Evolutionary conservation across 2,329 filamentous ascomycete genomes (phyloP), one percentile per base, ranked within the genome.

Genomic region (Monosporascus sp.): DNA sequence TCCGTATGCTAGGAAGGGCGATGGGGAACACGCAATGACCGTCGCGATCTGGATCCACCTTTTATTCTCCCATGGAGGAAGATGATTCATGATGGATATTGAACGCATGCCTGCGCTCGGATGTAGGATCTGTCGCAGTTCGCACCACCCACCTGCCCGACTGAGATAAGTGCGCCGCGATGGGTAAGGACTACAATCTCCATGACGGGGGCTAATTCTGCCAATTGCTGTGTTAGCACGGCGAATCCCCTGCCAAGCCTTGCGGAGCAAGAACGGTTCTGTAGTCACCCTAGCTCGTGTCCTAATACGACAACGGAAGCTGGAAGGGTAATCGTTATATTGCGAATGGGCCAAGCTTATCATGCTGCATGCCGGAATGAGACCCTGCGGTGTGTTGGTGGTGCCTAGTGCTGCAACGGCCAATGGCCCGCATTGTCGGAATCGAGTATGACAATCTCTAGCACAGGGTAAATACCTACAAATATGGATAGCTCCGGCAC

Each of bases 221-320:
- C 31, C 9, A 34, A 34, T 34, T 14, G 31, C 31, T 34, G 31
- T 4, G 14, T 14, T 11, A 1, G 9, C 9, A 34, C 9, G 9
- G 31, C 9, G 11, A 34, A 34, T 34, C 31, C 15, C 39, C 39
- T 42, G 39, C 39, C 39, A 46, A 46, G 42, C 22, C n/a, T 46
- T 46, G 42, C 22, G 24, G 42, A 46, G 20, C 20, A 15, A 24
- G 18, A 20, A 18, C 20, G 39, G 18, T 20, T 42, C 9, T 24
- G 39, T 14, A 42, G 39, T 20, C 5, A 42, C 39, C 20, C 39
- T 20, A 20, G 39, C 51, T 25, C 55, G 51, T 53, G 56, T 54
- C 53, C 50, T 50, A 55, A 59, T 59, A 58, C 59, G 49, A 59
- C 58, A 44, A 57, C 57, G 58, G 57, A 60, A 59, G 53, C 52